A percentile compares a stretch with the other conserved stretches of the same genome.
Conservation (phyloP, 108 stramenopile genomes). For the Hondaea fermentalgiana region DNA sequence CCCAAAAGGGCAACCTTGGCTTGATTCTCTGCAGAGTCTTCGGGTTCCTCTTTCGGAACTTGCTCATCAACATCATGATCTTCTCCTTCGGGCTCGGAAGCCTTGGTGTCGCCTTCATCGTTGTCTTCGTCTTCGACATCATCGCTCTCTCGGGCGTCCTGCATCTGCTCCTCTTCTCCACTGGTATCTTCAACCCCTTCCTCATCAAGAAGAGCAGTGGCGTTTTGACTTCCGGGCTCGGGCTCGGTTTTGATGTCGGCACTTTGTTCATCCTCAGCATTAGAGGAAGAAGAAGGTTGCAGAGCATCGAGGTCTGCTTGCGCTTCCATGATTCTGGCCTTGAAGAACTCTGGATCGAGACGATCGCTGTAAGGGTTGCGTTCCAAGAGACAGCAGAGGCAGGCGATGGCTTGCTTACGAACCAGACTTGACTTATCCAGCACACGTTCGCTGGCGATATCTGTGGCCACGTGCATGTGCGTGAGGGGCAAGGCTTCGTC, state of each 20-base stretch:
- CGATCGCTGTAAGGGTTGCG: slow-evolving; percentile 84
- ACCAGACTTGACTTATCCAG: slow-evolving; percentile 88
- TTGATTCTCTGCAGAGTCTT: neutral
- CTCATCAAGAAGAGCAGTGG: no score
- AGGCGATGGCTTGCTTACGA: slow-evolving; percentile 74
- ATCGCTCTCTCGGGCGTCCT: no score
- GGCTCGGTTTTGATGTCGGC: neutral
- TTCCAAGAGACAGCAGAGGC: slow-evolving; percentile 68
- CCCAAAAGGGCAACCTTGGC: neutral
- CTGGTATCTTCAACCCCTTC: no score
- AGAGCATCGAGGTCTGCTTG: neutral
- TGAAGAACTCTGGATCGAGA: slow-evolving; percentile 72
- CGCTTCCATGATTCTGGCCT: neutral
- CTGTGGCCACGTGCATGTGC: slow-evolving; percentile 34
- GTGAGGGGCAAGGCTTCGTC: neutral
- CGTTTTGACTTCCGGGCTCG: no score
- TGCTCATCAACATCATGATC: no score
- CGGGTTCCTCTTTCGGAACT: neutral
- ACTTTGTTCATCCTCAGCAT: neutral
- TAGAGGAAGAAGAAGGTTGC: neutral
- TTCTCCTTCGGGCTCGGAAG: no score
- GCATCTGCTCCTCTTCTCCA: no score
- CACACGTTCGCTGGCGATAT: slow-evolving; percentile 71
- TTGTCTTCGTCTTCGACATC: no score
- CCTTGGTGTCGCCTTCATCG: no score